These are phyloP conservation scores for Phascolomyces articulosus DNA, from an alignment of 371 early-diverging fungal genomes.

Conservation along the genomic window DNA sequence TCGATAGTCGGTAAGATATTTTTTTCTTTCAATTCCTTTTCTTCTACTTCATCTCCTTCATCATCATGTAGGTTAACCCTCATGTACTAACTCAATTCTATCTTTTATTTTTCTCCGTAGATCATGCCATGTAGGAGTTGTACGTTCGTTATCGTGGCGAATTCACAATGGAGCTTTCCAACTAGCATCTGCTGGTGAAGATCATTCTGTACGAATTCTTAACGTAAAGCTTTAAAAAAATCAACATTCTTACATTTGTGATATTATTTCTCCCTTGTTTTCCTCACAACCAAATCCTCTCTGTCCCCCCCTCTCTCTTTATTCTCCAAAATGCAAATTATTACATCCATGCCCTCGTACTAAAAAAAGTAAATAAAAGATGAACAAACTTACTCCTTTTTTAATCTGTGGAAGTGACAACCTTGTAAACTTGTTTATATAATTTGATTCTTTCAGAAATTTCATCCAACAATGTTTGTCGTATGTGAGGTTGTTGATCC, in stretches of 20 bases:
- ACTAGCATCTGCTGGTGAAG: constrained; percentile 74
- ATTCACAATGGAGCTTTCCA: constrained; percentile 36
- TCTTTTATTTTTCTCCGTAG: constrained; percentile 19
- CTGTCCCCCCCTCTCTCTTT: no score
- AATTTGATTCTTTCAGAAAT: constrained; percentile 15
- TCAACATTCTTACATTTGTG: not conserved
- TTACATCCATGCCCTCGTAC: no score
- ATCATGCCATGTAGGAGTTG: constrained; percentile 64
- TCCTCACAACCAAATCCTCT: not conserved
- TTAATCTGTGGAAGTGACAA: constrained; percentile 11
- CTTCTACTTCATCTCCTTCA: no score
- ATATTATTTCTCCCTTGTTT: not conserved
- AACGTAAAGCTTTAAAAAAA: constrained; percentile 42
- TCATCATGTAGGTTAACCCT: no score
- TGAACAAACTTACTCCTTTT: no score
- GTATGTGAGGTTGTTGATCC: constrained; percentile 1
- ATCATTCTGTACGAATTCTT: constrained; percentile 75
- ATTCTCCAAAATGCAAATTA: no score
- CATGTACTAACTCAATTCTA: no score
- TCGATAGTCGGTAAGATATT: constrained; percentile 54
- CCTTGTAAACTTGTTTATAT: constrained; percentile 9
- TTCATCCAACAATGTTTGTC: not conserved
- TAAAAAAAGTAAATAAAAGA: no score
- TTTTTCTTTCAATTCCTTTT: not conserved
- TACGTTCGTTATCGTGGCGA: constrained; percentile 72